Base-by-base conservation (phyloP, 2,329 filamentous ascomycete genomes). In the Hypoxylon sp. region DNA sequence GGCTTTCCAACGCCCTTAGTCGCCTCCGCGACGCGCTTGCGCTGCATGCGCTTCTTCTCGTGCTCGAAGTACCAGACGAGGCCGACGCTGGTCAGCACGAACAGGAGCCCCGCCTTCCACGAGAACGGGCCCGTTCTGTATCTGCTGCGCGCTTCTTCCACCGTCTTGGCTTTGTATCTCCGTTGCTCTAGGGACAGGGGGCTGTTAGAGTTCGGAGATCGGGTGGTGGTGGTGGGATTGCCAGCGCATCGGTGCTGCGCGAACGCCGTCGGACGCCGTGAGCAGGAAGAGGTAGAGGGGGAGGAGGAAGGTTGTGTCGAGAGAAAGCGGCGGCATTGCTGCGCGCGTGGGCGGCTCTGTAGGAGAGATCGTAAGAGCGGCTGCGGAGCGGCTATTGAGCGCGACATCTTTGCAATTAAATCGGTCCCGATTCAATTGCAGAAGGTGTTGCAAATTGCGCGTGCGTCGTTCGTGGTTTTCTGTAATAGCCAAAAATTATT, bases 1-100 rank as follows among this genome's bases (percentile, higher is more conserved):
- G 96, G 96, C 78, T 89, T 91, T 0, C 96, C 96, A 5, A 98
- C 90, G 10, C 95, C 94, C 83, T 99, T 99, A 72, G 91, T 92
- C 74, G 95, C 92, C 78, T 98, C 94, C 6, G 94, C 94, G 73
- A 98, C 89, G 62, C 94, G 88, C 83, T 94, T 92, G 69, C 94
- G 89, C 78, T 96, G 90, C 89, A 99, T 91, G 76, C 96, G 91
- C 74, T 89, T 89, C 84, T 98, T 98, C 81, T 99, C 96, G 75
- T 90, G 89, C 76, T 94, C 93, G 81, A 99, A 98, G 80, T 98
- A 99, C 81, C 93, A 88, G 67, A 94, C 90, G 75, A 99, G 85
- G 28, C 89, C 91, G 11, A 83, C 90, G 73, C 93, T 94, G 2
- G 94, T 91, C 50, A 87, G 78, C 71, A 98, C 85, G 83, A 99